Base-by-base conservation (phyloP, 2,329 filamentous ascomycete species). In the Nigrospora osmanthi region DNA sequence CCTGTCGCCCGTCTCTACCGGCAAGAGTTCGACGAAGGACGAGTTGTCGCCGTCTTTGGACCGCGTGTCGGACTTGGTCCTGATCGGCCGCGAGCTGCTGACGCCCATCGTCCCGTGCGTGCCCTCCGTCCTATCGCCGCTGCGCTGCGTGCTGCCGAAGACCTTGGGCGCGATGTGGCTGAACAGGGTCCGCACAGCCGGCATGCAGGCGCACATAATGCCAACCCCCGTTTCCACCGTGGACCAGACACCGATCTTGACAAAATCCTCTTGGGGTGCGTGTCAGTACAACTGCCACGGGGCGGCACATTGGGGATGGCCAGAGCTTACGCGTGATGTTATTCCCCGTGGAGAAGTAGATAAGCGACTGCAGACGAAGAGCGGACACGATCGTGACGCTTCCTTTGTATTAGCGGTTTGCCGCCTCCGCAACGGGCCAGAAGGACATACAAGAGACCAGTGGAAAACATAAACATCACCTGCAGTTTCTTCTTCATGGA, bases 381-480 rank as follows among this genome's bases (percentile, higher is more conserved):
- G 23, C 19, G 19, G 10, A 15, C 14, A 17, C 14, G 7, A 36
- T 12, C 19, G 44, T 14, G 43, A 40, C 19, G 19, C 19, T 23
- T 23, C 11, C 52, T 55, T 50, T 52, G 54, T 54, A 17, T 54
- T 59, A 23, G 57, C 45, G 38, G 57, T 58, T 12, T 40, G 32
- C 1, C 54, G 55, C 2, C 38, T 23, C 19, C 19, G 7, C 35
- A 59, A 55, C 30, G 44, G 37, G 39, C 57, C 56, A 15, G 61
- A 43, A 46, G 55, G 54, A 38, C 51, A 45, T 36, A 61, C 52
- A 42, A 60, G 47, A 63, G 59, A 34, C 61, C 61, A 12, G 63
- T 52, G 44, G 56, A 54, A 49, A 64, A 64, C 60, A 63, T 64
- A 35, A 57, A 44, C n/a, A 64, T 48, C 28, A 64, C 59, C 44